A percentile compares a stretch with the other conserved stretches of the same genome.
These are phyloP conservation scores for Mallotus japonicus DNA, from an alignment of 441 rosid genomes.

Conservation along the genomic window DNA sequence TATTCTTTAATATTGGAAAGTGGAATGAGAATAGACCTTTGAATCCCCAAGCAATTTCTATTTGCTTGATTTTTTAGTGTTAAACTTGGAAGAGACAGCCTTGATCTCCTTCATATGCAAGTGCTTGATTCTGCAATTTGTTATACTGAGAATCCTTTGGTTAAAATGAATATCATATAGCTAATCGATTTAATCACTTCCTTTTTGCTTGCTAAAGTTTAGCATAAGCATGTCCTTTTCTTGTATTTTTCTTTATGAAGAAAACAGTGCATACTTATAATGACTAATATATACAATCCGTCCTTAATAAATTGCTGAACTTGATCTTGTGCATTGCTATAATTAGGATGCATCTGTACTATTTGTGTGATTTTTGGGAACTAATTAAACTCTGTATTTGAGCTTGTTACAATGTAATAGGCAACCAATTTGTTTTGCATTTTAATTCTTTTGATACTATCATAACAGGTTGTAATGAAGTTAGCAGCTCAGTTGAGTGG, in stretches of 20 bases:
- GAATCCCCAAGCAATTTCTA: not conserved
- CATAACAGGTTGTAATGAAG: conserved; percentile 44
- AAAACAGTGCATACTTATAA: not conserved
- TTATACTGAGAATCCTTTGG: not conserved
- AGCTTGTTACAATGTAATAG: not conserved
- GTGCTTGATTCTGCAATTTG: not conserved
- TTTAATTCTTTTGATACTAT: conserved; percentile 11
- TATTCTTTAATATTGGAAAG: not conserved
- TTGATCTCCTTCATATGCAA: too few relatives aligned
- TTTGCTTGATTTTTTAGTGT: not conserved
- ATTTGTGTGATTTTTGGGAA: not conserved
- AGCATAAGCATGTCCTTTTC: not conserved
- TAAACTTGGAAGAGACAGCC: not conserved
- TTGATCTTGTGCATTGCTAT: not conserved
- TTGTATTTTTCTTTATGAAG: not conserved
- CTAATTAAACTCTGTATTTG: not conserved
- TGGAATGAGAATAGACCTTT: not conserved
- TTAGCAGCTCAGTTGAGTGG: conserved; percentile 38
- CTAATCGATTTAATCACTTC: not conserved
- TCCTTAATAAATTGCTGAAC: not conserved
- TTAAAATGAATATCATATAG: not conserved
- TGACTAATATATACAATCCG: not conserved
- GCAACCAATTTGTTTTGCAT: not conserved
- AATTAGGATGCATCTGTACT: not conserved
- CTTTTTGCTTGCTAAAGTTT: not conserved